Evolutionary conservation across 495 filamentous ascomycete species (phyloP), one percentile per base, ranked within the genome.

Genomic region (Penicillium cinerascens): DNA sequence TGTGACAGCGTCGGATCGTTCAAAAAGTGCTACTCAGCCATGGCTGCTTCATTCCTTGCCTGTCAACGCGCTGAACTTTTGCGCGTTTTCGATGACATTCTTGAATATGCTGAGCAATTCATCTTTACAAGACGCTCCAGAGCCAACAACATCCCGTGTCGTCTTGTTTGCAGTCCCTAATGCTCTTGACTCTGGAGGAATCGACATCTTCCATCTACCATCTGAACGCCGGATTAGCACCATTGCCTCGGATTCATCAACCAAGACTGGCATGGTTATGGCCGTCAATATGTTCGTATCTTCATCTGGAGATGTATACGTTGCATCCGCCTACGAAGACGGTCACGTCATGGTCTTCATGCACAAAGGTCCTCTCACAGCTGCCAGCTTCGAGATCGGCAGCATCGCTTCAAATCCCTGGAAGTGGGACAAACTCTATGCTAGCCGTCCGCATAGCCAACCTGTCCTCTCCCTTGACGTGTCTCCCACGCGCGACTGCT

Each of bases 51-150:
- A 95, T 74, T 81, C 88, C 27, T 67, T 98, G 5, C 74, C 87
- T 25, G 89, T 97, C 37, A 97, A 96, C 65, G 89, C 93, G 15
- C 79, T 97, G 67, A 98, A 97, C 67, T 98, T 97, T 64, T 98
- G 93, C 58, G 83, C 89, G 1, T 98, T 98, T 65, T 81, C 87
- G 4, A 81, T 83, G 58, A 49, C 61, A 2, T 65, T 59, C 15
- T 26, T 73, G 11, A 35, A 66, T 25, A 10, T 17, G 5, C 25
- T 45, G 3, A 40, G 41, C 4, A 4, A 13, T 1, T 21, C 4
- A n/a, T 9, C 38, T 16, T 21, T 39, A 47, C 33, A 41, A 26
- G 9, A 37, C 18, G 15, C 17, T 6, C 43, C 49, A 23, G 29
- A 35, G 33, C 16, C 40, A 9, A 49, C 41, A 27, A 48, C 41